These are phyloP conservation scores for Melocanna baccifera DNA, from an alignment of 176 grass and related monocot species.

Conservation along the genomic window DNA sequence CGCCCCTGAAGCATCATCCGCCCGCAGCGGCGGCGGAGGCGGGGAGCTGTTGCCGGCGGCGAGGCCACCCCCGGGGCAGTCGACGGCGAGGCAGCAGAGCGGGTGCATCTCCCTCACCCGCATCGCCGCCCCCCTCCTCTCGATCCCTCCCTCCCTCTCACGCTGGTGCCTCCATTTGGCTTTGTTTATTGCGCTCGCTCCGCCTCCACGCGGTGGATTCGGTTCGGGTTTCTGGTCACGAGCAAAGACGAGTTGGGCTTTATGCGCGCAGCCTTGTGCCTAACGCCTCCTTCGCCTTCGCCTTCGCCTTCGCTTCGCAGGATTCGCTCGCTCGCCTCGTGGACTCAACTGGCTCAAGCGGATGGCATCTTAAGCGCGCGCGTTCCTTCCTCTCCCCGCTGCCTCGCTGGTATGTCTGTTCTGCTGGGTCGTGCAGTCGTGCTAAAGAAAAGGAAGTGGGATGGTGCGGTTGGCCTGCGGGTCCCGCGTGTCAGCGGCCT, in stretches of 20 bases:
- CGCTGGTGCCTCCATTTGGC: not conserved
- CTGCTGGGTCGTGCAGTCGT: not conserved
- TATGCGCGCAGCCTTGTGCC: slow-evolving; percentile 33
- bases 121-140: slow-evolving; percentile 22
- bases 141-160: not conserved
- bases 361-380: not conserved
- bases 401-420: not conserved
- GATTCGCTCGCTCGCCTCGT: not conserved
- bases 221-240: not conserved
- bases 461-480: not conserved
- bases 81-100: slow-evolving; percentile 84
- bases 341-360: not conserved
- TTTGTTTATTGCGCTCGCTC: not conserved
- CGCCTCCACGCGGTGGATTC: slow-evolving; percentile 30
- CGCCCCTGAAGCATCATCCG: not conserved
- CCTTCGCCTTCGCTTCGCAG: not conserved
- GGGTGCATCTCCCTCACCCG: slow-evolving; percentile 79
- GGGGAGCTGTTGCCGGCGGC: not conserved
- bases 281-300: not conserved
- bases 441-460: not conserved
- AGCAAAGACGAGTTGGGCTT: not conserved
- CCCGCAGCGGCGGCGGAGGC: not conserved
- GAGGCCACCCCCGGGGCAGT: slow-evolving; percentile 32
- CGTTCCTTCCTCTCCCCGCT: not conserved
- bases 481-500: not conserved